Evolutionary conservation across 352 stramenopile genomes (phyloP).

Genomic region (Globisporangium heterothallicum): DNA sequence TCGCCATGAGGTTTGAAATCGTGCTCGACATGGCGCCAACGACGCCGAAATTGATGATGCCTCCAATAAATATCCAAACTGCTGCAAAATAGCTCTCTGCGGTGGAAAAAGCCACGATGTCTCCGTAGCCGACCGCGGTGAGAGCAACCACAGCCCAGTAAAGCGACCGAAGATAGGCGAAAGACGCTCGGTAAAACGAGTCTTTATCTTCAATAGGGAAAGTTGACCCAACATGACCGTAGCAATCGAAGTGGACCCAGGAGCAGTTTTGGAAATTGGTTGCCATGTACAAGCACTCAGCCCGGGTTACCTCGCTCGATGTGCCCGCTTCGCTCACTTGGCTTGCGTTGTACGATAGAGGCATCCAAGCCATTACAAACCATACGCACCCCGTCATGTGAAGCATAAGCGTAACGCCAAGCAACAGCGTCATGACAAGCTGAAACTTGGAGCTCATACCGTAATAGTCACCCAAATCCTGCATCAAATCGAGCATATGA

Average conservation of each 20-base stretch:
- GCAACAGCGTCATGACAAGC: slow-evolving; percentile 36
- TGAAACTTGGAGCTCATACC: slow-evolving; percentile 58
- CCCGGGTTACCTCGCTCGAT: slow-evolving; percentile 12
- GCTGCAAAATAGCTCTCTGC: slow-evolving; percentile 65
- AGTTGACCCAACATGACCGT: slow-evolving; percentile 39
- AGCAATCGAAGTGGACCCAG: slow-evolving; percentile 69
- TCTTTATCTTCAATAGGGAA: slow-evolving; percentile 39
- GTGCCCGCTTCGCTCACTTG: not conserved
- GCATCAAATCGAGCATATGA: slow-evolving; percentile 28
- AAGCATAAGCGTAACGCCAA: slow-evolving; percentile 47
- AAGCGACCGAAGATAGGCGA: slow-evolving; percentile 64
- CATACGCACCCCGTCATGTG: slow-evolving; percentile 63
- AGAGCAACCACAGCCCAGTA: slow-evolving; percentile 76
- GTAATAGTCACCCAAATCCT: slow-evolving; percentile 52
- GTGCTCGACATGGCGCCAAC: slow-evolving; percentile 79
- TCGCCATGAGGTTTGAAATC: slow-evolving; percentile 60
- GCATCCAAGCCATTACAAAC: slow-evolving; percentile 63
- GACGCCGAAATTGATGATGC: slow-evolving; percentile 74
- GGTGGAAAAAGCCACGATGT: slow-evolving; percentile 72
- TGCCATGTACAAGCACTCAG: slow-evolving; percentile 45
- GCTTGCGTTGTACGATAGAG: slow-evolving; percentile 12
- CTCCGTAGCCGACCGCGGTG: slow-evolving; percentile 66
- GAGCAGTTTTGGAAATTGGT: slow-evolving; percentile 59
- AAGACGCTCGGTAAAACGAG: slow-evolving; percentile 40
- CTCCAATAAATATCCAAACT: slow-evolving; percentile 69